Percentiles rank a stretch among this genome's conserved stretches.
phyloP scores from a whole-genome alignment of 805 yeast species.

The Hagleromyces aurorensis region DNA sequence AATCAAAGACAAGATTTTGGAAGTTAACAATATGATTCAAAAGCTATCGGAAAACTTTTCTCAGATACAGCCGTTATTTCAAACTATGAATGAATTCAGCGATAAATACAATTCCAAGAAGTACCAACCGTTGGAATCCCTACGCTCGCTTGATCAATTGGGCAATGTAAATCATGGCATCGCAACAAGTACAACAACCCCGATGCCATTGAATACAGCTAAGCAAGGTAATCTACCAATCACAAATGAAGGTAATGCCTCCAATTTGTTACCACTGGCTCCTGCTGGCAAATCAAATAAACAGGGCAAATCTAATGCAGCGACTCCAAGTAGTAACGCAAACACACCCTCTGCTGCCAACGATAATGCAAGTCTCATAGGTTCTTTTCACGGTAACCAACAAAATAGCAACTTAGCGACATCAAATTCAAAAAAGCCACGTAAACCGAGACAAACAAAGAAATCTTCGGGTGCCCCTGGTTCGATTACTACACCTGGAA shows the following conservation, averaged over 20 bases:
- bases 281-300: conserved; percentile 5
- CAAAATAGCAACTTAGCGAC: no score
- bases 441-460: conserved; percentile 24
- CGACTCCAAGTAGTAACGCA: conserved; percentile 13
- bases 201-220: conserved; percentile 5
- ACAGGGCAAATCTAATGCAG: conserved; percentile 12
- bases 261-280: conserved; percentile 1
- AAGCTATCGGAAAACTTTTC: conserved; percentile 17
- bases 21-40: conserved; percentile 18
- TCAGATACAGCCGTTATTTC: conserved; percentile 21
- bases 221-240: conserved; percentile 1
- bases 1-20: conserved; percentile 17
- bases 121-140: conserved; percentile 21
- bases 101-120: conserved; percentile 13
- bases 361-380: no score
- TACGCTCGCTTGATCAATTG: no score
- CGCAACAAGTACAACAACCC: conserved; percentile 2
- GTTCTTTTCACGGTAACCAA: no score
- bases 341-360: conserved; percentile 13
- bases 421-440: conserved; percentile 18
- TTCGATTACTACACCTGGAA: conserved; percentile 4
- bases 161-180: conserved; percentile 4
- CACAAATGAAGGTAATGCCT: conserved; percentile 1
- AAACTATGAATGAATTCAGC: conserved; percentile 20
- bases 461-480: conserved; percentile 6